These are phyloP conservation scores for Lachnellula suecica DNA, from an alignment of 2,329 filamentous ascomycete species.

Conservation along the genomic window DNA sequence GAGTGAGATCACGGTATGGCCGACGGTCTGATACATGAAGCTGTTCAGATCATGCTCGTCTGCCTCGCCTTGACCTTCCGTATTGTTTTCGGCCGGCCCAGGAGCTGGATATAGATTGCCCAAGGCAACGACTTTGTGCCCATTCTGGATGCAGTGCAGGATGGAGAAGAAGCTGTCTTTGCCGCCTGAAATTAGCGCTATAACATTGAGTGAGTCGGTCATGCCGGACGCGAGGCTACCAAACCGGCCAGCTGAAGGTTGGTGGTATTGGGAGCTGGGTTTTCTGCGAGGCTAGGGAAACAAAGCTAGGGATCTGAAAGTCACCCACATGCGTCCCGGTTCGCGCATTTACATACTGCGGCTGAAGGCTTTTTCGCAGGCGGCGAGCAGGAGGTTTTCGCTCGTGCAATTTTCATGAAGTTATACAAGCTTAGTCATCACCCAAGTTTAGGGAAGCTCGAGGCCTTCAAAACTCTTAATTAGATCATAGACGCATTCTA, in stretches of 20 bases:
- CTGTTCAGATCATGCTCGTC: slow-evolving; percentile 75
- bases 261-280: neutral
- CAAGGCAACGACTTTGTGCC: slow-evolving; percentile 81
- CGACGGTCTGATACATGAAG: slow-evolving; percentile 99
- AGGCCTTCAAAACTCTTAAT: too few relatives aligned
- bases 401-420: too few relatives aligned
- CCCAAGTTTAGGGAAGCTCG: too few relatives aligned
- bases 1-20: slow-evolving; percentile 81
- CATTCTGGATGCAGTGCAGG: slow-evolving; percentile 84
- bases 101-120: slow-evolving; percentile 77
- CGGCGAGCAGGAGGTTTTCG: neutral
- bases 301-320: neutral
- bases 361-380: neutral
- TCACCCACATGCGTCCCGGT: neutral
- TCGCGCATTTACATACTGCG: neutral
- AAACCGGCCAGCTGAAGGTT: slow-evolving; percentile 4
- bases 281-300: neutral
- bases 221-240: slow-evolving; percentile 30
- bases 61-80: slow-evolving; percentile 10
- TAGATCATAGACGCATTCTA: too few relatives aligned
- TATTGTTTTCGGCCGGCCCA: slow-evolving; percentile 2
- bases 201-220: slow-evolving; percentile 65
- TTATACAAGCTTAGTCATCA: too few relatives aligned
- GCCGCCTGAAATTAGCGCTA: slow-evolving; percentile 90
- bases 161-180: slow-evolving; percentile 97